Base-by-base conservation (phyloP, 768 basidiomycete species). In the Hericium alpestre region DNA sequence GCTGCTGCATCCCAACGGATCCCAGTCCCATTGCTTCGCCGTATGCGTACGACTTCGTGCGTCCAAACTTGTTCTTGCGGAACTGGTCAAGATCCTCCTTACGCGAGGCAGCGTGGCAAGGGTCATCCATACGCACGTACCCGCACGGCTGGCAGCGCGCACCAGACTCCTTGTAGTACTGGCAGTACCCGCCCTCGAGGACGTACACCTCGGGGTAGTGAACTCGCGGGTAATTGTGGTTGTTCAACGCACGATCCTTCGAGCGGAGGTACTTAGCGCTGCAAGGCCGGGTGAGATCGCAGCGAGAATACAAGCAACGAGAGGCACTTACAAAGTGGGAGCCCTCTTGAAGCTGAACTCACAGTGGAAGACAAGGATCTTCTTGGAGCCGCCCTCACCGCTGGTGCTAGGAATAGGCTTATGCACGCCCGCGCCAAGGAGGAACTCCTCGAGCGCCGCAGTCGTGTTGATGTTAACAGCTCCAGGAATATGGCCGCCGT, bases 201-300 rank as follows among this genome's bases (percentile, higher is more conserved):
- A 99, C 82, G 73, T 98, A 99, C 16, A 98, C 82, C 72, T 99
- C 96, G 0, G 96, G 96, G 67, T 91, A 99, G 70, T 90, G 88
- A 43, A 97, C 85, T 67, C 81, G 87, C 4, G 96, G 96, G 69
- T 99, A 99, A 18, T 82, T 70, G 58, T 89, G 86, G 60, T 88
- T 85, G 71, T 97, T 97, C 74, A 88, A 72, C 1, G 86, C 80
- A 50, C 96, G 86, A 67, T 99, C 96, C 68, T 82, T 87, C 32
- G 89, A 86, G 56, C 96, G 87, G 25, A 98, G 76, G 67, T 94
- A 87, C 71, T 95, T 96, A 22, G 96, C 96, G 66, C 93, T 97
- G 61, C 46, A 50, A 38, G 6, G 46, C 12, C 4, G 32, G 38
- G n/a, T 20, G 11, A 11, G 38, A 46, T 38, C 37, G 7, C 23